A percentile compares a stretch with the other conserved stretches of the same genome.
These are phyloP conservation scores for Lasiodiplodia sp. DNA, from an alignment of 2,329 filamentous ascomycete genomes.

Conservation along the genomic window DNA sequence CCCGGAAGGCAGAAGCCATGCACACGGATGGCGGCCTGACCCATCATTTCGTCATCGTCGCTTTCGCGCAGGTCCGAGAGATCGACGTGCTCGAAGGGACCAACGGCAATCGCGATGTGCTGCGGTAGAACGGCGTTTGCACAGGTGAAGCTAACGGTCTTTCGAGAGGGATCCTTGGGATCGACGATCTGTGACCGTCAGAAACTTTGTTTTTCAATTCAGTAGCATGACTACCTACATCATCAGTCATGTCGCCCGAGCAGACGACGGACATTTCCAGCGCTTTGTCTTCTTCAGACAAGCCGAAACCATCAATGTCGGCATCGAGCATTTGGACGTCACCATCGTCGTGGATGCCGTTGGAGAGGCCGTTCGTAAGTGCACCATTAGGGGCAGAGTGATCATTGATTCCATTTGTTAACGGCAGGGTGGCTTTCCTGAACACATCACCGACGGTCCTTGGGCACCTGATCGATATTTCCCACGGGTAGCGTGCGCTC, in stretches of 20 bases:
- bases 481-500: slow-evolving; percentile 82
- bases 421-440: slow-evolving; percentile 38
- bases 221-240: slow-evolving; percentile 53
- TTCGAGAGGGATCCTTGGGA: slow-evolving; percentile 78
- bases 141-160: slow-evolving; percentile 85
- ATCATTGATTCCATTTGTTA: slow-evolving; percentile 42
- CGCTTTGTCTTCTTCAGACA: slow-evolving; percentile 80
- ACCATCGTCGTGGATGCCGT: slow-evolving; percentile 38
- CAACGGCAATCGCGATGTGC: slow-evolving; percentile 91
- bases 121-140: slow-evolving; percentile 65
- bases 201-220: slow-evolving; percentile 23
- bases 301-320: slow-evolving; percentile 50
- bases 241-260: slow-evolving; percentile 87
- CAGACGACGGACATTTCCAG: slow-evolving; percentile 90
- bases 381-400: slow-evolving; percentile 35
- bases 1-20: slow-evolving; percentile 91
- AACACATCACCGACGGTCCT: slow-evolving; percentile 81
- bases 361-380: slow-evolving; percentile 32
- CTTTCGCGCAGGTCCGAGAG: slow-evolving; percentile 87
- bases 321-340: slow-evolving; percentile 44
- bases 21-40: slow-evolving; percentile 85
- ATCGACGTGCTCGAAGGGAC: slow-evolving; percentile 93
- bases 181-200: slow-evolving; percentile 64
- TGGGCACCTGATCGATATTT: slow-evolving; percentile 84
- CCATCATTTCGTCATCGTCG: slow-evolving; percentile 90